Conservation (phyloP, 2,329 filamentous ascomycete genomes). For the Triangularia verruculosa region DNA sequence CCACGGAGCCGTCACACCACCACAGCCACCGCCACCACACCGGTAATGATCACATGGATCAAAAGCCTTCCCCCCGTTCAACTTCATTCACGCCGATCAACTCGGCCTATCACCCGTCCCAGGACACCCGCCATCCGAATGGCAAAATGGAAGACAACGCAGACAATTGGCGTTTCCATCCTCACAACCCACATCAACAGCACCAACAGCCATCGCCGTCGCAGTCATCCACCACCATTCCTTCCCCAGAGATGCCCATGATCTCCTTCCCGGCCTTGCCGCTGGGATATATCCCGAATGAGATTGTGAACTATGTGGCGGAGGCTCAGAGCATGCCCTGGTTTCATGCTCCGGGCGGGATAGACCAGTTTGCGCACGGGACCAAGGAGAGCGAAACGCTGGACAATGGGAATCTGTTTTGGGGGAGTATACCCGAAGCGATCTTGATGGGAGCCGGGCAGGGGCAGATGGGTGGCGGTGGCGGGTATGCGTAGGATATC, state of each 20-base stretch:
- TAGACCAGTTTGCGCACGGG: constrained; percentile 32
- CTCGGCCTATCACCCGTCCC: constrained; percentile 9
- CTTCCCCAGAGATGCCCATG: constrained; percentile 21
- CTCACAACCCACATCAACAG: constrained; percentile 6
- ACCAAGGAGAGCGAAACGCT: constrained; percentile 20
- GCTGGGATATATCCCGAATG: constrained; percentile 16
- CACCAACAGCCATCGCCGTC: constrained; percentile 22
- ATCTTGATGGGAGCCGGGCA: not conserved
- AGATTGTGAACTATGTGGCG: constrained; percentile 24
- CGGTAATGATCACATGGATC: constrained; percentile 29
- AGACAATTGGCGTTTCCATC: constrained; percentile 9
- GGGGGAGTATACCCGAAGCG: constrained; percentile 19
- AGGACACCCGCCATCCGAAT: constrained; percentile 5
- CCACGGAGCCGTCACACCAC: constrained; percentile 32
- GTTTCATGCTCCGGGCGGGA: constrained; percentile 26
- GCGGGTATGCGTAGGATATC: constrained; percentile 30
- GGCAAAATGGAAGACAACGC: constrained; percentile 6
- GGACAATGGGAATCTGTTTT: constrained; percentile 26
- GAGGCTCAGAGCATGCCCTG: constrained; percentile 30
- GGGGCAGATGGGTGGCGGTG: constrained; percentile 1
- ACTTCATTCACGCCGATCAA: constrained; percentile 42
- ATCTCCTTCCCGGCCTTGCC: constrained; percentile 7
- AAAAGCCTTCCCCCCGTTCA: constrained; percentile 30
- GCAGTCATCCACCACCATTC: constrained; percentile 22
- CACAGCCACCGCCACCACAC: too few species aligned